phyloP scores from a whole-genome alignment of 2,329 filamentous ascomycete species.

The Ceratocystis alfenasii region DNA sequence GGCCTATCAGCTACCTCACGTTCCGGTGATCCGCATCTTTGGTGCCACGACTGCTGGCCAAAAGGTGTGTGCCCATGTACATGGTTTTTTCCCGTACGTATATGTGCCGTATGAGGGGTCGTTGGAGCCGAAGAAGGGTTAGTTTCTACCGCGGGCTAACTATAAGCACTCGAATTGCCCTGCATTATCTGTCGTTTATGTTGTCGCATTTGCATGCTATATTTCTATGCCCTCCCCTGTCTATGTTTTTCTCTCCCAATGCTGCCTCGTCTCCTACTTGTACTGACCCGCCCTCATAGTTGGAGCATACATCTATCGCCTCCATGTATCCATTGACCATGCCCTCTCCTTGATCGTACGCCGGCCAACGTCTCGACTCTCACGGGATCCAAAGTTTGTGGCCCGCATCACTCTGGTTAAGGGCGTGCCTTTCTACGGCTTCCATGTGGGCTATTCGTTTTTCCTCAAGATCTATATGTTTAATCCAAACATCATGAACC shows the following conservation, averaged over 20 bases:
- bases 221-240: neutral
- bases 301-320: conserved; percentile 58
- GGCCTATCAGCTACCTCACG: conserved; percentile 52
- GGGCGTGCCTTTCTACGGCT: conserved; percentile 90
- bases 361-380: conserved; percentile 27
- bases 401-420: conserved; percentile 87
- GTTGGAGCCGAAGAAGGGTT: conserved; percentile 55
- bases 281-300: conserved; percentile 37
- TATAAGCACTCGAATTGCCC: neutral
- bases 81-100: conserved; percentile 92
- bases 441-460: conserved; percentile 78
- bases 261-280: neutral
- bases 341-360: conserved; percentile 65
- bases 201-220: neutral
- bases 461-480: conserved; percentile 93
- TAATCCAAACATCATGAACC: conserved; percentile 76
- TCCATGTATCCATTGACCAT: conserved; percentile 83
- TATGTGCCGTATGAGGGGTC: conserved; percentile 74
- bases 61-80: conserved; percentile 90
- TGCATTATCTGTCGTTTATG: neutral
- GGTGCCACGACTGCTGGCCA: conserved; percentile 89
- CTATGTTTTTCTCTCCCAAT: neutral
- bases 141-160: conserved; percentile 25
- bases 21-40: conserved; percentile 83
- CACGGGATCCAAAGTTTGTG: conserved; percentile 60